Evolutionary conservation across 192 early-diverging fungal genomes (phyloP).

Genomic region (Rhizoclosmatium globosum): DNA sequence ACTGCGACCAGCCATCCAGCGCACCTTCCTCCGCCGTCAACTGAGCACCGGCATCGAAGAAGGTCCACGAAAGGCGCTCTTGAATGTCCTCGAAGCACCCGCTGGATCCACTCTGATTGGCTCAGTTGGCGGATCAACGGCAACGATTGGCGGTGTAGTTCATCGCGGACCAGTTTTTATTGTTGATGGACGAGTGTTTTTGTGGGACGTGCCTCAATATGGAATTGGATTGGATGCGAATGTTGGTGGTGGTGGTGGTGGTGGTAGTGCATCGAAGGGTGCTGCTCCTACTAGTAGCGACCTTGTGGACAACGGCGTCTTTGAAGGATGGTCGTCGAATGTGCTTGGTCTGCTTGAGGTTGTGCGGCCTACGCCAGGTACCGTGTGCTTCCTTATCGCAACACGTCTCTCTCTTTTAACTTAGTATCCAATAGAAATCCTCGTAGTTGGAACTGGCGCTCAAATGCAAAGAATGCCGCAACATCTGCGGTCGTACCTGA

Average conservation of each 20-base stretch:
- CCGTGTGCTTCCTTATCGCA: background rate
- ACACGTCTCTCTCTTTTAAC: background rate
- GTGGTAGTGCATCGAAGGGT: background rate
- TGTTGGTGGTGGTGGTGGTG: background rate
- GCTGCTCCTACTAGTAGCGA: background rate
- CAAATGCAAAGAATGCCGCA: constrained; percentile 45
- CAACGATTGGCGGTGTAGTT: constrained; percentile 25
- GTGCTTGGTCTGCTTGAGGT: constrained; percentile 54
- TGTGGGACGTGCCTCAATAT: constrained; percentile 65
- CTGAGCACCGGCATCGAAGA: too few relatives aligned
- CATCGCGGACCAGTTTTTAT: constrained; percentile 48
- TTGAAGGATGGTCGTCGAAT: constrained; percentile 55
- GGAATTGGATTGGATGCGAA: constrained; percentile 46
- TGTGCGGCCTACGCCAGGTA: constrained; percentile 50
- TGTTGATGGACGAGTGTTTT: constrained; percentile 36
- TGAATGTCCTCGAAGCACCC: background rate
- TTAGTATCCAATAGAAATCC: constrained; percentile 43
- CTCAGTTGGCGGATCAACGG: background rate
- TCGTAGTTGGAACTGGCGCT: constrained; percentile 60
- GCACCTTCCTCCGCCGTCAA: too few relatives aligned
- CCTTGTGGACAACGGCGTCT: constrained; percentile 38
- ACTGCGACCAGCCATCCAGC: too few relatives aligned
- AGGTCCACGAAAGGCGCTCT: background rate
- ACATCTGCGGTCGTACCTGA: constrained; percentile 48
- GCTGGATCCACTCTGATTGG: background rate